Evolutionary conservation across 2,329 filamentous ascomycete genomes (phyloP).

Genomic region (Aspergillus intermedius): DNA sequence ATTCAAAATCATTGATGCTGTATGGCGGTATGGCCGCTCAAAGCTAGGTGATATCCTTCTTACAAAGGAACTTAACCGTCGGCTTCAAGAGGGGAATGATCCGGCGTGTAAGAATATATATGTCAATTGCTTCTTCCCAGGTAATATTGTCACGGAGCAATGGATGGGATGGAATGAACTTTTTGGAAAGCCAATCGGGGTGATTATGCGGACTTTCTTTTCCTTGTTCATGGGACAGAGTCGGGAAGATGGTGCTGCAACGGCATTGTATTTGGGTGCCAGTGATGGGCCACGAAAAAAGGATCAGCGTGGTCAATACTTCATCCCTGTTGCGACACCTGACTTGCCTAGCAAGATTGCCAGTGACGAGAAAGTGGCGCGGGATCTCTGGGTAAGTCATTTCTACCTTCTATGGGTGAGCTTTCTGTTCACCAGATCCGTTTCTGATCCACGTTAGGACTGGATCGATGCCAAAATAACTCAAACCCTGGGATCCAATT

Average conservation of each 20-base stretch:
- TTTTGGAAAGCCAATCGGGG: constrained; percentile 17
- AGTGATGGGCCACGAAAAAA: constrained; percentile 16
- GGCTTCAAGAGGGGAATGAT: constrained; percentile 16
- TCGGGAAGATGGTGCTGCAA: constrained; percentile 22
- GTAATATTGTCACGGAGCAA: constrained; percentile 27
- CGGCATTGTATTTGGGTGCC: constrained; percentile 24
- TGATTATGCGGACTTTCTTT: constrained; percentile 16
- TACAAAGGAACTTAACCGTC: constrained; percentile 20
- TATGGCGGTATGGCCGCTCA: constrained; percentile 27
- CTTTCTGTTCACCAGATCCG: background rate
- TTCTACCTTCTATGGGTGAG: background rate
- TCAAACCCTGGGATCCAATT: constrained; percentile 8
- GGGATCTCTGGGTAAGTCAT: constrained; percentile 25
- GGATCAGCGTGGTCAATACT: constrained; percentile 27
- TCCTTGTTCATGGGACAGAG: constrained; percentile 17
- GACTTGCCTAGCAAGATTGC: constrained; percentile 19
- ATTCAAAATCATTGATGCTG: constrained; percentile 14
- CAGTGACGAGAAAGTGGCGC: constrained; percentile 24
- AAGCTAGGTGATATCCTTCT: constrained; percentile 31
- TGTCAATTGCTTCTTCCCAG: constrained; percentile 27
- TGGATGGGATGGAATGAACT: constrained; percentile 23
- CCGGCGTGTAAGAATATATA: constrained; percentile 18
- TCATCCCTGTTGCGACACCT: constrained; percentile 30
- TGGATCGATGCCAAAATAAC: constrained; percentile 16
- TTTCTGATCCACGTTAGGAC: constrained; percentile 6